Base-by-base conservation (phyloP, 2,329 filamentous ascomycete genomes). In the Aspergillus neotritici region DNA sequence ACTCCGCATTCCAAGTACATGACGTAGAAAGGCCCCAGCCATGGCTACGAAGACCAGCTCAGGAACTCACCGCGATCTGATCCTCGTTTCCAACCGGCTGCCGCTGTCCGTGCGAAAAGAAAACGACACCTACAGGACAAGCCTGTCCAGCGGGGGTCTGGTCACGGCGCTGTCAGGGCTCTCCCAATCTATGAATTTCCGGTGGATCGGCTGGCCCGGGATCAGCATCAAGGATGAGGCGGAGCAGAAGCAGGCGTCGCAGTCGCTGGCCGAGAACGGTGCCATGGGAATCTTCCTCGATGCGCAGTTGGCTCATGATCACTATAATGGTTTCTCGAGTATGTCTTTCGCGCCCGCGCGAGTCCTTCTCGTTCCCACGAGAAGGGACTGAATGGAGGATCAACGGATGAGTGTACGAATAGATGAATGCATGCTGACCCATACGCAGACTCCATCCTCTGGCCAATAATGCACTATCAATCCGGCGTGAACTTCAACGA, bases 301-400 rank as follows among this genome's bases (percentile, higher is more conserved):
- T 47, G 85, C 93, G 53, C 85, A 94, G 57, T 77, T 95, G 47
- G 88, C 88, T 42, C 87, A 96, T 61, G 80, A 82, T 48, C 91
- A 97, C 67, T 97, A 97, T 73, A 97, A 97, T 60, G 89, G 89
- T 29, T 96, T 97, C 67, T 89, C 88, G 9, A 97, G 87, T 93
- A 75, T 59, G 83, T 15, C n/a, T 12, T 30, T 29, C 25, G 3
- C 8, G 4, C 14, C 7, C 16, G 8, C 14, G 11, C 13, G 5
- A 21, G 13, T 44, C 25, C n/a, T 11, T 38, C 36, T 32, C 17
- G 17, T 17, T 17, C 17, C 17, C 17, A 17, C 5, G 21, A 8
- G 1, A 25, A 8, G 21, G 21, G 7, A 25, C 7, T 25, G 7
- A 25, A 25, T 25, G 21, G 7, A 25, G 3, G 17, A 17, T n/a